Evolutionary conservation across 2,329 filamentous ascomycete genomes (phyloP).

Genomic region (Neurospora crassa): DNA sequence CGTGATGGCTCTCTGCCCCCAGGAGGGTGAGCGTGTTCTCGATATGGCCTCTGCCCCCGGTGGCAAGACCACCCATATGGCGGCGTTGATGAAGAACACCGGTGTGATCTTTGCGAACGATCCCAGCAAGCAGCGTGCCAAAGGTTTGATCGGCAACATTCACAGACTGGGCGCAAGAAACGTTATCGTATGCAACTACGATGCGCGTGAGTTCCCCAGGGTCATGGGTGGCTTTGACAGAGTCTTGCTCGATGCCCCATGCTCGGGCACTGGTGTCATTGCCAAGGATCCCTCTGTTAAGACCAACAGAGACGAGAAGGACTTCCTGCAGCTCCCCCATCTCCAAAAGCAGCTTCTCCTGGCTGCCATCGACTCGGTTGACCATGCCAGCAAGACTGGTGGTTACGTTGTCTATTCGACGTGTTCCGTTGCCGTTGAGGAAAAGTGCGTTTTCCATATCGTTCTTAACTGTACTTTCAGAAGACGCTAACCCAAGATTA

Average conservation of each 20-base stretch:
- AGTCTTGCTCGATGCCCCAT: constrained; percentile 87
- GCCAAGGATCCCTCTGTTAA: constrained; percentile 95
- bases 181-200: constrained; percentile 90
- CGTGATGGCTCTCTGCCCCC: constrained; percentile 92
- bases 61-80: constrained; percentile 92
- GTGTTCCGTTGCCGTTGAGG: constrained; percentile 87
- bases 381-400: constrained; percentile 83
- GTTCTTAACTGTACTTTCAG: neutral
- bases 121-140: constrained; percentile 83
- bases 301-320: constrained; percentile 93
- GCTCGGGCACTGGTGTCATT: constrained; percentile 94
- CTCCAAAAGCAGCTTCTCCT: constrained; percentile 90
- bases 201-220: constrained; percentile 86
- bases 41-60: constrained; percentile 93
- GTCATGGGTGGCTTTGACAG: constrained; percentile 95
- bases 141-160: constrained; percentile 96
- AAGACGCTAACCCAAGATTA: constrained; percentile 1
- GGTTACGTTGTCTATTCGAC: constrained; percentile 96
- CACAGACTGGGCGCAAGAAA: constrained; percentile 91
- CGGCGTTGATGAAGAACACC: constrained; percentile 97
- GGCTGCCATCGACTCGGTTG: constrained; percentile 87
- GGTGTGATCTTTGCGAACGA: constrained; percentile 95
- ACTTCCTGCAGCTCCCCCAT: constrained; percentile 90
- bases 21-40: constrained; percentile 83
- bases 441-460: constrained; percentile 35